Percentiles rank a stretch among this genome's conserved stretches.
These are phyloP conservation scores for Gnomoniopsis sp. DNA, from an alignment of 2,329 filamentous ascomycete genomes.

Conservation along the genomic window DNA sequence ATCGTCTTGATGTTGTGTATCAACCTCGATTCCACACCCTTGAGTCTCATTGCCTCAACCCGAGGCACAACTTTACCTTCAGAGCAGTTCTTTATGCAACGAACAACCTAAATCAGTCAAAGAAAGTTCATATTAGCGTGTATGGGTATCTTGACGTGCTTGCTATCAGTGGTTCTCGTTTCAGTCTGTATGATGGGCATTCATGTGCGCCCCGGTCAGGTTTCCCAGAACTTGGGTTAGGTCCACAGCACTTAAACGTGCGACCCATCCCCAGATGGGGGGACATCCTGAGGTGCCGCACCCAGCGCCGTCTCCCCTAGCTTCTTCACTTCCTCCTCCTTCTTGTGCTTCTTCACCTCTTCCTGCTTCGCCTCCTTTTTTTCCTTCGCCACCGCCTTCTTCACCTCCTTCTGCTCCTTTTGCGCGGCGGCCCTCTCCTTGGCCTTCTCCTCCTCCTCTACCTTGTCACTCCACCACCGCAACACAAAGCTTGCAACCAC, in stretches of 20 bases:
- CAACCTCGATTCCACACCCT: no score
- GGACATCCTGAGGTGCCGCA: background rate
- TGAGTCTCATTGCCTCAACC: no score
- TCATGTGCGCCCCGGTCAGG: no score
- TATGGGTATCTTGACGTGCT: background rate
- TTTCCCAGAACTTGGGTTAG: background rate
- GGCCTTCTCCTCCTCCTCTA: conserved; percentile 4
- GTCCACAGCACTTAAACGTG: background rate
- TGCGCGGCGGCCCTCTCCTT: conserved; percentile 7
- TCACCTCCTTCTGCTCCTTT: conserved; percentile 9
- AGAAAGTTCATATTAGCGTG: background rate
- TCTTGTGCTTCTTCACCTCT: background rate
- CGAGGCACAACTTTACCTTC: no score
- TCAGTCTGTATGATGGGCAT: background rate
- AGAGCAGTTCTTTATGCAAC: no score
- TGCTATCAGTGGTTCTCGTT: background rate
- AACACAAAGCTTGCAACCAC: conserved; percentile 13
- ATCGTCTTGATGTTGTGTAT: no score
- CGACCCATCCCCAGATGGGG: background rate
- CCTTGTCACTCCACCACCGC: conserved; percentile 15
- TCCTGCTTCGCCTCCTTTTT: conserved; percentile 2
- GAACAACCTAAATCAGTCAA: background rate
- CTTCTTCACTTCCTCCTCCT: background rate
- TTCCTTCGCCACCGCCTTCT: background rate
- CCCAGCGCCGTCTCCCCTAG: background rate